Percentiles rank a stretch among this genome's conserved stretches.
phyloP scores from a whole-genome alignment of 2,329 filamentous ascomycete genomes.

The Colletotrichum sp. region DNA sequence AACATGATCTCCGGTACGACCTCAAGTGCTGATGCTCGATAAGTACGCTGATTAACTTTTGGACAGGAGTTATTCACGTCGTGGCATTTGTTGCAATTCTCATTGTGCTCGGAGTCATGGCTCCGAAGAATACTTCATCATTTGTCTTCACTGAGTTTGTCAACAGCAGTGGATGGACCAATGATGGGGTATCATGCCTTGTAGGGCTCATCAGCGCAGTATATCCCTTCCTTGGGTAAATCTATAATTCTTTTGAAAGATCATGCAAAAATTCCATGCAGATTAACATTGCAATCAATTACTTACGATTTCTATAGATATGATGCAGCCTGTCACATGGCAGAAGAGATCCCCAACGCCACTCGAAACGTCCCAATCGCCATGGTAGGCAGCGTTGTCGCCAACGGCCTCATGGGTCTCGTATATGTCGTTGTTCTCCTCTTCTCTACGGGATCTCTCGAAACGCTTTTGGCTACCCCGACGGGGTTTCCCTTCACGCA shows the following conservation, averaged over 20 bases:
- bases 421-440: slow-evolving; percentile 45
- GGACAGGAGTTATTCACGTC: slow-evolving; percentile 29
- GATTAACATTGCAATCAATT: background rate
- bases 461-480: slow-evolving; percentile 38
- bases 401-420: slow-evolving; percentile 51
- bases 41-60: background rate
- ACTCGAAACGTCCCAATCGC: slow-evolving; percentile 34
- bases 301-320: slow-evolving; percentile 23
- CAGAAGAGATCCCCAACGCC: slow-evolving; percentile 36
- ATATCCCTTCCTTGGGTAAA: slow-evolving; percentile 37
- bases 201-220: slow-evolving; percentile 33
- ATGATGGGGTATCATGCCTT: slow-evolving; percentile 34
- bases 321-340: slow-evolving; percentile 36
- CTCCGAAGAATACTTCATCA: slow-evolving; percentile 27
- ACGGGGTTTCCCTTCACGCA: slow-evolving; percentile 50
- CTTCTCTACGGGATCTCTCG: slow-evolving; percentile 44
- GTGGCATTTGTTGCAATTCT: slow-evolving; percentile 29
- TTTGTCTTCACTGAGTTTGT: slow-evolving; percentile 36
- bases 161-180: slow-evolving; percentile 35
- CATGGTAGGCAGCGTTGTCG: slow-evolving; percentile 35
- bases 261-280: rapidly evolving
- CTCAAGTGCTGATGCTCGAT: background rate
- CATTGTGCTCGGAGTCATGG: slow-evolving; percentile 32
- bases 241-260: background rate
- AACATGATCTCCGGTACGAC: slow-evolving; percentile 28